Evolutionary conservation across 345 rosid genomes (phyloP).

Genomic region (Eucalyptus polybractea): DNA sequence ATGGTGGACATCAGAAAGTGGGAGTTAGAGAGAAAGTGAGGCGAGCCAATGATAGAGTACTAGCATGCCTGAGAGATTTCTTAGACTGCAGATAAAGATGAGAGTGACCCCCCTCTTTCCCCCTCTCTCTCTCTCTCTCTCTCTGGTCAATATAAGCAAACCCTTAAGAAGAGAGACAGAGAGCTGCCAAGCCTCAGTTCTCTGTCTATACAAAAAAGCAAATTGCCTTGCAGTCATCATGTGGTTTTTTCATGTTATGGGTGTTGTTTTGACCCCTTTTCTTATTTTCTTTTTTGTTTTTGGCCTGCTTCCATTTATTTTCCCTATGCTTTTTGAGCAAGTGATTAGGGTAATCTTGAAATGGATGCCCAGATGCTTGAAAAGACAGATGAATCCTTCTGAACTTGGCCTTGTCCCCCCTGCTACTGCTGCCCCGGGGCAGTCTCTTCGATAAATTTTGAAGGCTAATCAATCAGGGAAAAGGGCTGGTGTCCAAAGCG

Average conservation of each 20-base stretch:
- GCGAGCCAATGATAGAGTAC: not conserved
- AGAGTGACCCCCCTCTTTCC: not conserved
- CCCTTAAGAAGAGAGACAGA: conserved; percentile 14
- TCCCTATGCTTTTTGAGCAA: not conserved
- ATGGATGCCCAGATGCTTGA: not conserved
- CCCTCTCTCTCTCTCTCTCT: not conserved
- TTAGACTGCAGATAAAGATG: not conserved
- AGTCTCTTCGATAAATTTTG: not conserved
- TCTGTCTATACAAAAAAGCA: conserved; percentile 2
- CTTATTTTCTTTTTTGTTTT: not conserved
- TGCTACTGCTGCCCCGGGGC: not conserved
- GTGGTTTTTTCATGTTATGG: not conserved
- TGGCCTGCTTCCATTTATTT: not conserved
- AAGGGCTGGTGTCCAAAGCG: not conserved
- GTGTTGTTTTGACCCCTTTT: not conserved
- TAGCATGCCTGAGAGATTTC: not conserved
- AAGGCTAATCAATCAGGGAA: not conserved
- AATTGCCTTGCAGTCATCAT: not conserved
- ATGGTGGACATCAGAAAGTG: conserved; percentile 6
- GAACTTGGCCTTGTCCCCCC: not conserved
- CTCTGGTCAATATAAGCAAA: not conserved
- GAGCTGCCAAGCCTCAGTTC: conserved; percentile 22
- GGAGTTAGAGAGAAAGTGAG: not conserved
- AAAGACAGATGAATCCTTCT: not conserved
- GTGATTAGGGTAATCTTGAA: not conserved